Percentiles rank a stretch among this genome's conserved stretches.
phyloP scores from a whole-genome alignment of 2,329 filamentous ascomycete species.

The Myriosclerotinia curreyana region DNA sequence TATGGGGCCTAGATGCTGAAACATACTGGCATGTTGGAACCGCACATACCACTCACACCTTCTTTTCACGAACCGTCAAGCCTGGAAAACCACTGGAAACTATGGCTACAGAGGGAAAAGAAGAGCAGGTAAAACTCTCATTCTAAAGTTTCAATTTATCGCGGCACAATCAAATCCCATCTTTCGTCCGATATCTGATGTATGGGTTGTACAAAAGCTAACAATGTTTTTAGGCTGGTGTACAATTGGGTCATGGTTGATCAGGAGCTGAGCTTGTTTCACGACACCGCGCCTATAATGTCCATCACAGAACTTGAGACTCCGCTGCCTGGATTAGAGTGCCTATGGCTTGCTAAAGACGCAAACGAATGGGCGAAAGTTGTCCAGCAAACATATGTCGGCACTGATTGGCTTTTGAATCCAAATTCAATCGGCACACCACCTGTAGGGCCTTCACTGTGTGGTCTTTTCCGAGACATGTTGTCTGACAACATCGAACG shows the following conservation, averaged over 20 bases:
- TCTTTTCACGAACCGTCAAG: slow-evolving; percentile 43
- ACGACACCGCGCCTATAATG: slow-evolving; percentile 60
- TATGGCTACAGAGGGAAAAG: slow-evolving; percentile 64
- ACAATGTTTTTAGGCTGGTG: slow-evolving; percentile 51
- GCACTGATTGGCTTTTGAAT: slow-evolving; percentile 42
- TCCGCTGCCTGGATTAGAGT: slow-evolving; percentile 60
- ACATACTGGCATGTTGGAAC: slow-evolving; percentile 64
- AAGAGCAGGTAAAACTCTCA: slow-evolving; percentile 52
- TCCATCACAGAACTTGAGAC: slow-evolving; percentile 63
- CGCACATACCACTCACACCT: slow-evolving; percentile 46
- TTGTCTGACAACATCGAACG: slow-evolving; percentile 59
- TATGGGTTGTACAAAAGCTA: not conserved
- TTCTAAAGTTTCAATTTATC: not conserved
- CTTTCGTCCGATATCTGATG: not conserved
- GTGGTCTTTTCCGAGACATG: slow-evolving; percentile 65
- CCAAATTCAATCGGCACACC: slow-evolving; percentile 44
- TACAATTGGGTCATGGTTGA: slow-evolving; percentile 75
- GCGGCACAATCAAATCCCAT: not conserved
- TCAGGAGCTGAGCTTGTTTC: slow-evolving; percentile 66
- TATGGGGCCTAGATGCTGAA: slow-evolving; percentile 56
- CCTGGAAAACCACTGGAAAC: slow-evolving; percentile 55
- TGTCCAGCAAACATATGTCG: slow-evolving; percentile 58
- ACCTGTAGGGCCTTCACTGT: slow-evolving; percentile 55
- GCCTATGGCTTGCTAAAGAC: slow-evolving; percentile 60
- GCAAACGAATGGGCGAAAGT: slow-evolving; percentile 57